These are phyloP conservation scores for Tothia fuscella DNA, from an alignment of 2,329 filamentous ascomycete genomes.

Conservation along the genomic window DNA sequence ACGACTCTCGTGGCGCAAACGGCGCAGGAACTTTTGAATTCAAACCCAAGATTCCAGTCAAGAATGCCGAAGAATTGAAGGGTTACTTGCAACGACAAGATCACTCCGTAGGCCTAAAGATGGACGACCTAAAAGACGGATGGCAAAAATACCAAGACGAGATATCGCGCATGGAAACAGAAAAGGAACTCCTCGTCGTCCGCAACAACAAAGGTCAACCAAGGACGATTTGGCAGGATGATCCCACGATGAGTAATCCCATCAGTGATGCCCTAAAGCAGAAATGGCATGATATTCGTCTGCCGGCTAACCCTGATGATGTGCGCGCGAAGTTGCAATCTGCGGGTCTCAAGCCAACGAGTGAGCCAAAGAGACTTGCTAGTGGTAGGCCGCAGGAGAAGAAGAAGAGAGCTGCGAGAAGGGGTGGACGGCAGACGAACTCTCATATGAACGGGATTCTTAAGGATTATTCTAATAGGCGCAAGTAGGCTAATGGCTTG, in stretches of 20 bases:
- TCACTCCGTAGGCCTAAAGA: slow-evolving; percentile 67
- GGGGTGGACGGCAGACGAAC: slow-evolving; percentile 73
- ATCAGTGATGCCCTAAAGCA: slow-evolving; percentile 74
- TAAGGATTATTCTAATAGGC: slow-evolving; percentile 65
- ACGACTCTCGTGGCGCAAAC: slow-evolving; percentile 45
- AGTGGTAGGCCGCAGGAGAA: slow-evolving; percentile 51
- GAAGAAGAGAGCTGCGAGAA: slow-evolving; percentile 62
- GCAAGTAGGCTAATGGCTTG: too few relatives aligned
- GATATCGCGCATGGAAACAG: slow-evolving; percentile 63
- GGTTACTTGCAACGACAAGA: slow-evolving; percentile 69
- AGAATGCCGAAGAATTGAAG: slow-evolving; percentile 63
- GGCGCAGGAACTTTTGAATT: slow-evolving; percentile 71
- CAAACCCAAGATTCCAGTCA: slow-evolving; percentile 73
- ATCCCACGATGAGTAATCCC: slow-evolving; percentile 59
- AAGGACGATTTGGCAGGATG: slow-evolving; percentile 79
- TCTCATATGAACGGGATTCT: slow-evolving; percentile 74
- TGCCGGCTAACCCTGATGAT: slow-evolving; percentile 60
- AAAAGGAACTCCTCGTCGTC: slow-evolving; percentile 72
- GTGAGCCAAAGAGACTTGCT: slow-evolving; percentile 46
- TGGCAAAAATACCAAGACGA: slow-evolving; percentile 77
- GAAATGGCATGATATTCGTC: slow-evolving; percentile 70
- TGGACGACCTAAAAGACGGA: slow-evolving; percentile 90
- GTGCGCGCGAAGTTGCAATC: slow-evolving; percentile 65
- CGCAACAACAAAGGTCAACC: slow-evolving; percentile 81
- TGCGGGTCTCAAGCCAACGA: slow-evolving; percentile 73